Percentiles rank a stretch among this genome's conserved stretches.
These are phyloP conservation scores for Hanseniaspora pseudoguilliermondii DNA, from an alignment of 805 yeast species.

Conservation along the genomic window DNA sequence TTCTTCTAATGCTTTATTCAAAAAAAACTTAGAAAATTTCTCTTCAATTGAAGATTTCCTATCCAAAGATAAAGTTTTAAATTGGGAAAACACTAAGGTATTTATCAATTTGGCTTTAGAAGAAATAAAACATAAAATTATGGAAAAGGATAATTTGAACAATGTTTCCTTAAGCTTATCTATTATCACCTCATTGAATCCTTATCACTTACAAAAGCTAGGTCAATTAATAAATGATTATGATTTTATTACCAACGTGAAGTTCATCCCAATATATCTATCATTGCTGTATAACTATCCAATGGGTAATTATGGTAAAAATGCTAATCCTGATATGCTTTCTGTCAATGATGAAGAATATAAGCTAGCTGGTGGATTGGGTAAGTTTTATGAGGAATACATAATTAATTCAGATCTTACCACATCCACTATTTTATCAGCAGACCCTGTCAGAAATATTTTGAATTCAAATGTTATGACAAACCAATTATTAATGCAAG, in stretches of 20 bases:
- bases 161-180: neutral
- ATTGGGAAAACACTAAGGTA: neutral
- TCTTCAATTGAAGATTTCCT: neutral
- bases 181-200: neutral
- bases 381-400: constrained; percentile 7
- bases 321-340: neutral
- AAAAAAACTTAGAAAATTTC: neutral
- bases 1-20: neutral
- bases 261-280: constrained; percentile 5
- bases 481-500: constrained; percentile 5
- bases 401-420: constrained; percentile 1
- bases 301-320: constrained; percentile 11
- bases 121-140: neutral
- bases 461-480: constrained; percentile 6
- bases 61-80: neutral
- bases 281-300: constrained; percentile 9
- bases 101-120: neutral
- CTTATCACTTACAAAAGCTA: neutral
- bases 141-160: neutral
- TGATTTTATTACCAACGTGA: neutral
- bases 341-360: neutral
- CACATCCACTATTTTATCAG: neutral
- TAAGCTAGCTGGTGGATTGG: constrained; percentile 8
- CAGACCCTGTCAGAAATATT: neutral
- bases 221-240: neutral